Percentiles rank a stretch among this genome's conserved stretches.
Conservation (phyloP, 331 rosid species). For the Pyrus hybrid region DNA sequence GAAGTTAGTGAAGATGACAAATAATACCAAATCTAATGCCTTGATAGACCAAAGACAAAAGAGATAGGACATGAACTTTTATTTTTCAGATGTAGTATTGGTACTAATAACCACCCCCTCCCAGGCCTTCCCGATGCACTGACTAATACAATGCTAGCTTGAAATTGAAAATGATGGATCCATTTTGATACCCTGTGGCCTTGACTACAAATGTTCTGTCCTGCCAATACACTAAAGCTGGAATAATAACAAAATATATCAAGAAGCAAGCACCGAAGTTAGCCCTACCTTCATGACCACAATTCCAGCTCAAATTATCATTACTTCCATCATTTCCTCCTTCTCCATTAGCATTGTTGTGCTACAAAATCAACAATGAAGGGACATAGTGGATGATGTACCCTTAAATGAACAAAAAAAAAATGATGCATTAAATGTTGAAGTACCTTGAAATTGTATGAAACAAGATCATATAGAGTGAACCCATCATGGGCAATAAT, state of each 20-base stretch:
- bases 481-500: conserved; percentile 91
- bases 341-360: conserved; percentile 94
- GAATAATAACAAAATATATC: neutral
- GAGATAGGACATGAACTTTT: neutral
- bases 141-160: neutral
- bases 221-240: neutral
- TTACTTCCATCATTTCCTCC: conserved; percentile 85
- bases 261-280: neutral
- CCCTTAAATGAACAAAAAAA: neutral
- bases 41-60: neutral
- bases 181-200: neutral
- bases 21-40: neutral
- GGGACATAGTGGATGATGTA: conserved; percentile 1
- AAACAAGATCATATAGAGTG: conserved; percentile 78
- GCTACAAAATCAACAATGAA: conserved; percentile 56
- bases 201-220: neutral
- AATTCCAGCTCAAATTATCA: conserved; percentile 93
- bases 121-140: neutral
- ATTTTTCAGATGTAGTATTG: neutral
- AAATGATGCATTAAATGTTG: neutral
- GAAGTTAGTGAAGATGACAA: neutral
- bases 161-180: neutral
- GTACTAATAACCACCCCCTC: neutral
- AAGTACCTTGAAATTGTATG: conserved; percentile 86
- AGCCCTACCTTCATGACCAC: conserved; percentile 83